Base-by-base conservation (phyloP, 106 monocot species). In the Platanthera zijinensis region DNA sequence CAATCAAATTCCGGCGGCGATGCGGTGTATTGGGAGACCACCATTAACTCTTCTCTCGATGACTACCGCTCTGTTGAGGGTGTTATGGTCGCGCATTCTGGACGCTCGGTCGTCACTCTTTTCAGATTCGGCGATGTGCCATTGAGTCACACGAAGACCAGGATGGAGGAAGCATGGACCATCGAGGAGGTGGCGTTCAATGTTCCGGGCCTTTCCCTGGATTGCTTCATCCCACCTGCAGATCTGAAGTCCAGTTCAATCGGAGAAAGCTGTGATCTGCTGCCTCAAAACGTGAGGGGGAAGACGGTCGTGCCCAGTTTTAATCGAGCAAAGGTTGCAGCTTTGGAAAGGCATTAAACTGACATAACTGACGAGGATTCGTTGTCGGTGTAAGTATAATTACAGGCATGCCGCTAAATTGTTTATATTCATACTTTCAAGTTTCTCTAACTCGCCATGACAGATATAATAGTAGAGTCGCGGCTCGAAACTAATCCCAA, bases 151-250 rank as follows among this genome's bases (percentile, higher is more conserved):
- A 81, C 87, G 5, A 87, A 85, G 70, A 90, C 85, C 1, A 85
- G 83, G 57, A 83, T 90, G 87, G 84, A 87, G 77, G 90, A 90
- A 78, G 70, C 51, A 8, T 90, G 90, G 90, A 87, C 81, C 19
- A 90, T 90, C 4, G 90, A 90, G 25, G 90, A 90, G 74, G 85
- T 87, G 5, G 85, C 85, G 0, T 90, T 87, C 74, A 85, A 90
- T 72, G 87, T 90, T 46, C 90, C 84, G 12, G 90, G 90, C 28
- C 85, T 90, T 47, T 87, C 90, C 0, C 11, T 77, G 57, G 90
- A 90, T 66, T 87, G 85, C 52, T 90, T 90, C 77, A 87, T 90
- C 51, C 90, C 90, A 8, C 90, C 90, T 0, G 81, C 83, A 7
- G 90, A 90, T 75, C 69, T 90, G 18, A 80, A 77, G 52, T 13